phyloP scores from a whole-genome alignment of 2,329 filamentous ascomycete species.

The Immersiporthe knoxdaviesiana region DNA sequence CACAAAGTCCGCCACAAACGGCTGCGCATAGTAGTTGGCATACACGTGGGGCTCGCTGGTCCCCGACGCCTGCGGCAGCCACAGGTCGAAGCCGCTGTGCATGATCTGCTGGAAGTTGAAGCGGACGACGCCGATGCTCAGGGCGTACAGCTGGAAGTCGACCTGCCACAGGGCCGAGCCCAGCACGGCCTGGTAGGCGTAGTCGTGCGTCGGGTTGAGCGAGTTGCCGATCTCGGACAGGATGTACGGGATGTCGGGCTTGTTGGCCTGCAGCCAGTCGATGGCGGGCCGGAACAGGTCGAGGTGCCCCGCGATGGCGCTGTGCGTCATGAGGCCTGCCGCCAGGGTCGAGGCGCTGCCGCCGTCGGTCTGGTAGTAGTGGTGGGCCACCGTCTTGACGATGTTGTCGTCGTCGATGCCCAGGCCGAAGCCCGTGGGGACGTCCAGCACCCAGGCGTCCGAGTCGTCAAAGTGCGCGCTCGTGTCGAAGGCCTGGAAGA shows the following conservation, averaged over 20 bases:
- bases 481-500: conserved; percentile 43
- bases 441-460: conserved; percentile 36
- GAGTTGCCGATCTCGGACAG: conserved; percentile 44
- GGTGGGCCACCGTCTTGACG: conserved; percentile 43
- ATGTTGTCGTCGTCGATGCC: conserved; percentile 40
- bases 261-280: conserved; percentile 38
- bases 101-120: conserved; percentile 46
- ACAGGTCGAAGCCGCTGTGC: conserved; percentile 37
- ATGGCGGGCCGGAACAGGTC: conserved; percentile 39
- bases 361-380: conserved; percentile 42
- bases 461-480: conserved; percentile 35
- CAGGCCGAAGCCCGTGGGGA: conserved; percentile 38
- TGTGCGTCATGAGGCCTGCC: conserved; percentile 27
- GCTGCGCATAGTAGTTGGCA: conserved; percentile 43
- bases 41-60: conserved; percentile 39
- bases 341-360: conserved; percentile 36
- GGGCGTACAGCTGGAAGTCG: conserved; percentile 42
- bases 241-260: conserved; percentile 39
- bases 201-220: conserved; percentile 37
- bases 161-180: conserved; percentile 43
- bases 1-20: conserved; percentile 42
- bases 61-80: conserved; percentile 39
- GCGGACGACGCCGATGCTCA: conserved; percentile 40
- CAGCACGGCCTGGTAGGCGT: conserved; percentile 40
- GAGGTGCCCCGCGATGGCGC: conserved; percentile 22